Conservation (phyloP, 306 rosid species). For the Abrus pulchellus region DNA sequence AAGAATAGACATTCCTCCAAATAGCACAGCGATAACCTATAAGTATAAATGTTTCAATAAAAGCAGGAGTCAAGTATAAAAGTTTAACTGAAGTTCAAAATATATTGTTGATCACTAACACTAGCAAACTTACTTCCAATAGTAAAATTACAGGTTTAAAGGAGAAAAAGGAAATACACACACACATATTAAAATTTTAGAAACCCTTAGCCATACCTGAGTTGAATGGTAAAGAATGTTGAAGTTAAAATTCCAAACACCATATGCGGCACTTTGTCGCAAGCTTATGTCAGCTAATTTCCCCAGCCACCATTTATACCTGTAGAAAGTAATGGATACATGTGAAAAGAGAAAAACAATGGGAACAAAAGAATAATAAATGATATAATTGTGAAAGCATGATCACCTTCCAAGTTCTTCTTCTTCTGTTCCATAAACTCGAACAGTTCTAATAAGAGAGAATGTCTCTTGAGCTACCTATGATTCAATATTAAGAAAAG, state of each 20-base stretch:
- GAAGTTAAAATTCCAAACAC: slow-evolving; percentile 87
- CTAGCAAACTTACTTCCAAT: slow-evolving; percentile 17
- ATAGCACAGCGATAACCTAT: slow-evolving; percentile 84
- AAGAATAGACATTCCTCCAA: slow-evolving; percentile 93
- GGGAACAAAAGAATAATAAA: slow-evolving; percentile 29
- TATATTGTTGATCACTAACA: slow-evolving; percentile 9
- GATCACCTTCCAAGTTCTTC: slow-evolving; percentile 82
- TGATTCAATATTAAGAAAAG: slow-evolving; percentile 35
- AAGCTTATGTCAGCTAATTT: slow-evolving; percentile 87
- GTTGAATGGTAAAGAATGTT: slow-evolving; percentile 92
- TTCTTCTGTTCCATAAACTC: slow-evolving; percentile 92
- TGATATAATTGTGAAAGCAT: slow-evolving; percentile 32
- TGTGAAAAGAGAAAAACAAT: slow-evolving; percentile 41
- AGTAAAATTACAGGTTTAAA: slow-evolving; percentile 22
- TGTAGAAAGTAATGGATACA: slow-evolving; percentile 47
- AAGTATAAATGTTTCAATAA: slow-evolving; percentile 49
- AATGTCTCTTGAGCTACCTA: slow-evolving; percentile 97
- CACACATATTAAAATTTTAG: slow-evolving; percentile 15
- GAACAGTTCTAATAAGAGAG: slow-evolving; percentile 92
- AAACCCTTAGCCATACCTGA: slow-evolving; percentile 65
- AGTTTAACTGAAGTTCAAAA: slow-evolving; percentile 34
- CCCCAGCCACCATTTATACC: slow-evolving; percentile 86
- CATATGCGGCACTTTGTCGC: slow-evolving; percentile 91
- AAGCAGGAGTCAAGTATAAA: slow-evolving; percentile 49
- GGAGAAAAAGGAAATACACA: background rate